A percentile compares a stretch with the other conserved stretches of the same genome.
Conservation (phyloP, 2,329 filamentous ascomycete genomes). For the Cadophora gregata region DNA sequence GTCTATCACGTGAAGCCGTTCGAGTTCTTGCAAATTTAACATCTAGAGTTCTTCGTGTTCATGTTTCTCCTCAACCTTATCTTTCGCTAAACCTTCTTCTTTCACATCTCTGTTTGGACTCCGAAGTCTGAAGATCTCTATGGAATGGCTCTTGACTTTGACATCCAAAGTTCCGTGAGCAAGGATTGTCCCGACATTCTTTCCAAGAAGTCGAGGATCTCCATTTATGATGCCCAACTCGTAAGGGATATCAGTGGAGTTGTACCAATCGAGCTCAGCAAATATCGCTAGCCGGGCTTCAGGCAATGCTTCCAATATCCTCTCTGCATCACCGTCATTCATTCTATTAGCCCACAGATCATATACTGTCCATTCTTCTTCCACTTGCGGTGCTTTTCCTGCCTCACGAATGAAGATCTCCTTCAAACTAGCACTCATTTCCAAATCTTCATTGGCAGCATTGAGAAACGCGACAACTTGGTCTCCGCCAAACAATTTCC, state of each 20-base stretch:
- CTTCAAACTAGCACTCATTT: constrained; percentile 53
- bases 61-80: not conserved
- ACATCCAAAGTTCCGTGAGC: constrained; percentile 49
- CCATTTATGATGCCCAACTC: constrained; percentile 50
- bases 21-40: not conserved
- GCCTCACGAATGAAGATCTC: constrained; percentile 57
- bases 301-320: constrained; percentile 48
- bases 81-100: not conserved
- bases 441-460: constrained; percentile 48
- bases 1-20: too few relatives aligned
- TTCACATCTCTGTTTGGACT: constrained; percentile 9
- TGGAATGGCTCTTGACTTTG: constrained; percentile 52
- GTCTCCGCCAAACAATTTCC: constrained; percentile 48
- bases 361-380: constrained; percentile 54
- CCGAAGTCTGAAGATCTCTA: constrained; percentile 53
- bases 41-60: not conserved
- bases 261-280: constrained; percentile 46
- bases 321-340: constrained; percentile 49
- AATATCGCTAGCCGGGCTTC: constrained; percentile 5
- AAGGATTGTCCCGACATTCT: constrained; percentile 48
- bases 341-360: constrained; percentile 60
- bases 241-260: constrained; percentile 52
- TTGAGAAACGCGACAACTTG: constrained; percentile 55
- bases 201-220: constrained; percentile 52
- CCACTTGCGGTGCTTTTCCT: constrained; percentile 48